These are phyloP conservation scores for Cinnamomum chago DNA, from an alignment of 164 flowering plant genomes.

Conservation along the genomic window DNA sequence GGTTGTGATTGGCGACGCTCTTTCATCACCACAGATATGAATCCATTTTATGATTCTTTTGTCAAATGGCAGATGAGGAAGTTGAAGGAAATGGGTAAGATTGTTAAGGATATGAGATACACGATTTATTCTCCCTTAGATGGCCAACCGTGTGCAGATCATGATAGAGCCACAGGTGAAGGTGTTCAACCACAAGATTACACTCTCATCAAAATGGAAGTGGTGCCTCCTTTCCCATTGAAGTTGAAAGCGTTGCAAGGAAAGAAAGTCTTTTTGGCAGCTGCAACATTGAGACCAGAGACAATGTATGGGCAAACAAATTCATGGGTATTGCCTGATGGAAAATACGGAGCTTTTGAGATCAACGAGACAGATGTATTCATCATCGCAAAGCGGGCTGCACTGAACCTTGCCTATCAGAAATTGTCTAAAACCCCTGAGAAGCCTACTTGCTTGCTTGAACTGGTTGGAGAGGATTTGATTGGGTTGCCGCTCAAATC, in stretches of 20 bases:
- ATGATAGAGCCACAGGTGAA: constrained; percentile 89
- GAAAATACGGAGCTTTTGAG: constrained; percentile 88
- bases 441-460: constrained; percentile 71
- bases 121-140: constrained; percentile 76
- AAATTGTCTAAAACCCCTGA: constrained; percentile 56
- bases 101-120: constrained; percentile 75
- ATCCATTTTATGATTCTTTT: constrained; percentile 77
- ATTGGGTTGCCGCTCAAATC: constrained; percentile 74
- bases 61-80: constrained; percentile 91
- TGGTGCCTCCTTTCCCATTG: constrained; percentile 63
- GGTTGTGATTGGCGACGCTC: constrained; percentile 95
- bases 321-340: constrained; percentile 87
- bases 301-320: constrained; percentile 95
- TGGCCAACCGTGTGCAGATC: constrained; percentile 96
- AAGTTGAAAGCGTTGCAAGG: constrained; percentile 66
- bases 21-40: constrained; percentile 75
- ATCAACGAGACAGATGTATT: constrained; percentile 75
- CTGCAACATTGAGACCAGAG: constrained; percentile 92
- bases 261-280: constrained; percentile 66
- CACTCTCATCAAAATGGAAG: constrained; percentile 88
- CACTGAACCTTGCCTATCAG: constrained; percentile 84
- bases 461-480: constrained; percentile 73
- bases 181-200: constrained; percentile 92
- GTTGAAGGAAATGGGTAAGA: constrained; percentile 71
- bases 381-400: constrained; percentile 68